Evolutionary conservation across 2,329 filamentous ascomycete genomes (phyloP).

Genomic region (Colletotrichum sp.): DNA sequence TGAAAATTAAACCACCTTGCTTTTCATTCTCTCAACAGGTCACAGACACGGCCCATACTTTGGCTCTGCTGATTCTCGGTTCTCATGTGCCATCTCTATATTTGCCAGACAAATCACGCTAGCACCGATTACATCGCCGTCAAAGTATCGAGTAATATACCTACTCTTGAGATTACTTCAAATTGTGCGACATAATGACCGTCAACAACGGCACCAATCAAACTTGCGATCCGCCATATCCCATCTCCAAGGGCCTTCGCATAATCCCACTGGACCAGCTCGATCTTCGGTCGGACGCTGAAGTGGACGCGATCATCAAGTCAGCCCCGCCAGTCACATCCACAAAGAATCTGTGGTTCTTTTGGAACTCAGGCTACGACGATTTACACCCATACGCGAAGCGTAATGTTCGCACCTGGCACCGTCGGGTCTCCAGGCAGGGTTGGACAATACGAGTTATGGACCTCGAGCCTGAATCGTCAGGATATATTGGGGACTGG

Average conservation of each 20-base stretch:
- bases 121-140: background rate
- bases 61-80: background rate
- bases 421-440: constrained; percentile 34
- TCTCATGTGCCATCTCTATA: background rate
- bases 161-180: background rate
- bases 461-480: constrained; percentile 27
- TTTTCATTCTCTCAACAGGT: background rate
- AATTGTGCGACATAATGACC: background rate
- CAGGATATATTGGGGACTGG: background rate
- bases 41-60: background rate
- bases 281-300: constrained; percentile 32
- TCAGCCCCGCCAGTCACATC: constrained; percentile 34
- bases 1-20: background rate
- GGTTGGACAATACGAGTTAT: constrained; percentile 45
- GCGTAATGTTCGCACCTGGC: constrained; percentile 46
- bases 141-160: background rate
- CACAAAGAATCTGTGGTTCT: constrained; percentile 50
- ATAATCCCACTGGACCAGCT: constrained; percentile 11
- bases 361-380: constrained; percentile 44
- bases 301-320: constrained; percentile 32
- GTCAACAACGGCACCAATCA: background rate
- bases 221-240: background rate
- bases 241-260: background rate
- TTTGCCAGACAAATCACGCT: background rate
- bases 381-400: constrained; percentile 40